Base-by-base conservation (phyloP, 805 yeast genomes). In the Ogataea trehaloabstinens region DNA sequence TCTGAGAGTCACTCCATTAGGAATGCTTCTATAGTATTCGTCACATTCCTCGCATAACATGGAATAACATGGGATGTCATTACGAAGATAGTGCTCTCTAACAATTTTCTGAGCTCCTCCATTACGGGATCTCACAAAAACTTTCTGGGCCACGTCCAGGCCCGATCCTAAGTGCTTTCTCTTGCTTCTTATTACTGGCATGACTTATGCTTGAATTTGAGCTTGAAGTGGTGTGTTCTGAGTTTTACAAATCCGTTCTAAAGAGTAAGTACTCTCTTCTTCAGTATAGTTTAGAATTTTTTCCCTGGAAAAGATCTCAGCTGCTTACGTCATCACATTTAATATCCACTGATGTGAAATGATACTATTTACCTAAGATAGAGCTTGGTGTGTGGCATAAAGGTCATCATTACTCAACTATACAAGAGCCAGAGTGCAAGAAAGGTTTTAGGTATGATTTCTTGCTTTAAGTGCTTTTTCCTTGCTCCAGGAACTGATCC, bases 41-140 rank as follows among this genome's bases (percentile, higher is more conserved):
- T 67, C 63, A 61, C 99, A 93, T 24, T 54, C 58, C 7, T 64
- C 54, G 63, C 99, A 93, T 1, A 76, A 67, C 46, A 67, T 70
- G 2, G 96, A 86, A 37, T 82, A 79, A 63, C 99, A 93, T 15
- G 97, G 95, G 35, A 93, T 88, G 63, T 93, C 99, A 38, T 77
- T 78, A 61, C 99, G 75, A 41, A 93, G 68, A 58, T 93, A 93
- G 62, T 91, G 99, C 58, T 93, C 99, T 49, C 97, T 74, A 7
- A 91, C 95, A 19, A 93, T 76, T 60, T 93, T 91, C 24, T 89
- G 74, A 4, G 97, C 96, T 31, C 82, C 82, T 7, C 98, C 98
- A 46, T 84, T 80, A 53, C 93, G 74, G 2, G 96, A 86, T 52
- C 96, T 70, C 40, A 93, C 95, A 66, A 85, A 91, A 12, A 93